Evolutionary conservation across 345 rosid species (phyloP).

Genomic region (Salix exigua): DNA sequence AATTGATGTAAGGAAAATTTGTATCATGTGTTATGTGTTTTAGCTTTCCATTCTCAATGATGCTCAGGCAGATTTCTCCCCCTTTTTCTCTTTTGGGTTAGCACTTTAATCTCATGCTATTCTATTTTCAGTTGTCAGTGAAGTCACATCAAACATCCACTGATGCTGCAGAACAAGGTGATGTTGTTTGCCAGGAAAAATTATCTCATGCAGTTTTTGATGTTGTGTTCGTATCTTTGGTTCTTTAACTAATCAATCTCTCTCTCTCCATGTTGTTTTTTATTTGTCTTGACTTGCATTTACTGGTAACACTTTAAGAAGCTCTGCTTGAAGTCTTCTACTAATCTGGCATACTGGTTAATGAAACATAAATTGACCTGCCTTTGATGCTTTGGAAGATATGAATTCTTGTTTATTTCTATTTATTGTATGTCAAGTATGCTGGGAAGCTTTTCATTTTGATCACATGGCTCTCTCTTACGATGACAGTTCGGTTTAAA

Average conservation of each 20-base stretch:
- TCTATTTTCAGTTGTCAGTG: slow-evolving; percentile 65
- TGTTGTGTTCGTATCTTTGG: slow-evolving; percentile 43
- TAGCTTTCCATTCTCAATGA: slow-evolving; percentile 1
- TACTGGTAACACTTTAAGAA: background rate
- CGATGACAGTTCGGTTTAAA: background rate
- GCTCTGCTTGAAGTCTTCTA: background rate
- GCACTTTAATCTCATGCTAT: slow-evolving; percentile 26
- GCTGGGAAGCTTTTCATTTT: background rate
- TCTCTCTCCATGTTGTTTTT: background rate
- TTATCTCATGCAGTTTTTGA: slow-evolving; percentile 46
- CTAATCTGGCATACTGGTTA: no score
- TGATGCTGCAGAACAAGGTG: slow-evolving; percentile 95
- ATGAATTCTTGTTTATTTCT: background rate
- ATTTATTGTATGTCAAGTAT: background rate
- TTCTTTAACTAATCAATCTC: slow-evolving; percentile 27
- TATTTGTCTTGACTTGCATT: background rate
- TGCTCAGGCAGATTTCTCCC: background rate
- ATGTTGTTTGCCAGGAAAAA: slow-evolving; percentile 53
- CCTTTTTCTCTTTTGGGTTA: background rate
- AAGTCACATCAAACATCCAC: slow-evolving; percentile 52
- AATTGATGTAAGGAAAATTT: slow-evolving; percentile 58
- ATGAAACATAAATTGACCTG: no score
- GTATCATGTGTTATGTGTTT: slow-evolving; percentile 1
- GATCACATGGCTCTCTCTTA: background rate
- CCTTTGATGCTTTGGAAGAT: background rate